These are phyloP conservation scores for Calendula officinalis DNA, from an alignment of 129 eudicot genomes.

Conservation along the genomic window DNA sequence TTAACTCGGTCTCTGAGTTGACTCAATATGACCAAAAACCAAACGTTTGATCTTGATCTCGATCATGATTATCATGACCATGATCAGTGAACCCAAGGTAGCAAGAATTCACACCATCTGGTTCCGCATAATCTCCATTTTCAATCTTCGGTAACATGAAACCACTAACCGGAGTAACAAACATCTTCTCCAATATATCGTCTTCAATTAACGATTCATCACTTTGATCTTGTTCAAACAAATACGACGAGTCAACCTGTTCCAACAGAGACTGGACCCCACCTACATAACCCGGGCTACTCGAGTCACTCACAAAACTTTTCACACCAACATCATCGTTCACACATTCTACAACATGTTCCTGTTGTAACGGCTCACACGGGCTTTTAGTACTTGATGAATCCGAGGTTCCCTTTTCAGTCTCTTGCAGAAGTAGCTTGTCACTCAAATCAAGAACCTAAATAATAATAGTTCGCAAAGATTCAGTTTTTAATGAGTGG, in stretches of 20 bases:
- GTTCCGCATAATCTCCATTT: slow-evolving; percentile 32
- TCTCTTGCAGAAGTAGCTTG: slow-evolving; percentile 45
- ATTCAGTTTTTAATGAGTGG: too few species aligned
- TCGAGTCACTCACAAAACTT: slow-evolving; percentile 44
- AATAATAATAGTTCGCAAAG: neutral
- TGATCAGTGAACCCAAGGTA: slow-evolving; percentile 46
- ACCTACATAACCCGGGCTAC: slow-evolving; percentile 36
- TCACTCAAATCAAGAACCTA: slow-evolving; percentile 68
- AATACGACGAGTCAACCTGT: slow-evolving; percentile 49
- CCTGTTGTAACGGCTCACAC: slow-evolving; percentile 40
- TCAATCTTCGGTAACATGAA: slow-evolving; percentile 43
- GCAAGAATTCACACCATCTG: slow-evolving; percentile 44
- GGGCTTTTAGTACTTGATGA: slow-evolving; percentile 31
- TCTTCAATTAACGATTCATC: slow-evolving; percentile 67
- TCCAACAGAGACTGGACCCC: slow-evolving; percentile 45
- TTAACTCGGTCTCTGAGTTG: slow-evolving; percentile 30
- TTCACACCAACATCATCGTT: slow-evolving; percentile 36
- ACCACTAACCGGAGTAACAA: slow-evolving; percentile 29
- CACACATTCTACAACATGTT: slow-evolving; percentile 31
- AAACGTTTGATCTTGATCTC: slow-evolving; percentile 54
- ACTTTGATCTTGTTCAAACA: slow-evolving; percentile 62
- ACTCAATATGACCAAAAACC: slow-evolving; percentile 75
- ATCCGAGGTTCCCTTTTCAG: slow-evolving; percentile 38
- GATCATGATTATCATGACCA: too few species aligned
- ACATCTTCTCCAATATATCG: slow-evolving; percentile 43